phyloP scores from a whole-genome alignment of 2,329 filamentous ascomycete species.

The Atkinsonella hypoxylon region DNA sequence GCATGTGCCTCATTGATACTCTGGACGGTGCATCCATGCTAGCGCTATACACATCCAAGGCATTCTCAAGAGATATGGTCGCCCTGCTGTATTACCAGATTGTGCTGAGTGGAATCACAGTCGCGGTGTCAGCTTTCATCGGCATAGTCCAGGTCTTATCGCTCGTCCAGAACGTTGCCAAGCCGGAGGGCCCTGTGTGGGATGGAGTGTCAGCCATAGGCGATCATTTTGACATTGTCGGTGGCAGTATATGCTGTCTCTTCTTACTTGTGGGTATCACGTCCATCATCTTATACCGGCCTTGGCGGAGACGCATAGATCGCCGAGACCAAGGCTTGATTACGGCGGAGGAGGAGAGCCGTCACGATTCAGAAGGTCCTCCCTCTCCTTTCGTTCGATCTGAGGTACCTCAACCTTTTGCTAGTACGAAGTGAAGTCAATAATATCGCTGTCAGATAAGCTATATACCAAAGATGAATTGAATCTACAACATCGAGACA shows the following conservation, averaged over 20 bases:
- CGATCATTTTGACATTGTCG: conserved; percentile 77
- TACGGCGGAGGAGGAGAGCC: neutral
- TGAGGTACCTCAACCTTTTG: neutral
- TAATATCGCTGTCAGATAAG: no score
- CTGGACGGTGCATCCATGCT: conserved; percentile 93
- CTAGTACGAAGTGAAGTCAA: neutral
- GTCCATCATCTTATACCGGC: conserved; percentile 64
- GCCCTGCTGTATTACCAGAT: conserved; percentile 91
- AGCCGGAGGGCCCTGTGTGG: conserved; percentile 73
- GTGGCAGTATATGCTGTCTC: conserved; percentile 72
- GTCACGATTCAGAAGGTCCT: neutral
- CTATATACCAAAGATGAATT: no score
- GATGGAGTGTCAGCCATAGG: conserved; percentile 66
- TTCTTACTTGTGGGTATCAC: conserved; percentile 68
- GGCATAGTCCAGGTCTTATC: conserved; percentile 76
- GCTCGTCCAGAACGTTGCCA: conserved; percentile 62
- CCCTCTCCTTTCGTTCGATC: neutral
- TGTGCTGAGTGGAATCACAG: conserved; percentile 72
- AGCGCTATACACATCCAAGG: conserved; percentile 73
- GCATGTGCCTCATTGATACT: conserved; percentile 92
- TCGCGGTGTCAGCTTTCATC: conserved; percentile 74
- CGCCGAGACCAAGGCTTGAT: conserved; percentile 11
- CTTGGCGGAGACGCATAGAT: conserved; percentile 53
- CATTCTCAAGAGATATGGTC: conserved; percentile 69
- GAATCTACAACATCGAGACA: neutral